phyloP scores from a whole-genome alignment of 1,284 basidiomycete genomes.

The Ceratobasidium papillatum region DNA sequence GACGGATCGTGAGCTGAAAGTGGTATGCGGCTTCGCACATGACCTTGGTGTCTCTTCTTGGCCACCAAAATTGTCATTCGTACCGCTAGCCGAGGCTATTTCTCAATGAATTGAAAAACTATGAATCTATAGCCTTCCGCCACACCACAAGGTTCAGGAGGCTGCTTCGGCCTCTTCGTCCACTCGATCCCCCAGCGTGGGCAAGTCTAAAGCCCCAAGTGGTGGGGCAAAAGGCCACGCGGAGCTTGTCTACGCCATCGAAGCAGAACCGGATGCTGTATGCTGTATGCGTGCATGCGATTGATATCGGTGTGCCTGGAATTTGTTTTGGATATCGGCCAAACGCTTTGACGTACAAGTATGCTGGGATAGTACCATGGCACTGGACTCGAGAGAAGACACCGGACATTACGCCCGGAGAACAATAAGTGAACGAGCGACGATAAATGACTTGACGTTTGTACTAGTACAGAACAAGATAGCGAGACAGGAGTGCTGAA shows the following conservation, averaged over 20 bases:
- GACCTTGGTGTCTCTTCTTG: neutral
- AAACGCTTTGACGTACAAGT: neutral
- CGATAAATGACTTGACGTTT: neutral
- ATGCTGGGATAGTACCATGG: neutral
- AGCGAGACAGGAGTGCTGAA: neutral
- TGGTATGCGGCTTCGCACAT: neutral
- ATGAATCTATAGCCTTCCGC: neutral
- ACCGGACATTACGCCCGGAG: neutral
- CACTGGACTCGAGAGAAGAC: constrained; percentile 23
- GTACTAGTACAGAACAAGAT: constrained; percentile 18
- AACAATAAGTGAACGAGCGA: neutral
- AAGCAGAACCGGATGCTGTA: neutral
- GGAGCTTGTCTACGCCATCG: neutral
- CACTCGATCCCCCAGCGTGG: neutral
- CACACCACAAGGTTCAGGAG: neutral
- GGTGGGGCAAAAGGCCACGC: neutral
- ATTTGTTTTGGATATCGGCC: neutral
- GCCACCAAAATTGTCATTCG: neutral
- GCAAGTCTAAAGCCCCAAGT: neutral
- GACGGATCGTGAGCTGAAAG: neutral
- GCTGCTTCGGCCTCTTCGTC: neutral
- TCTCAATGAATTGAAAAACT: neutral
- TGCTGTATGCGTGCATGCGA: neutral
- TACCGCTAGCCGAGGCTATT: neutral
- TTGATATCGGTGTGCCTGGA: neutral